Conservation (phyloP, 176 grass and related monocot genomes). For the Cenchrus fungigraminus region DNA sequence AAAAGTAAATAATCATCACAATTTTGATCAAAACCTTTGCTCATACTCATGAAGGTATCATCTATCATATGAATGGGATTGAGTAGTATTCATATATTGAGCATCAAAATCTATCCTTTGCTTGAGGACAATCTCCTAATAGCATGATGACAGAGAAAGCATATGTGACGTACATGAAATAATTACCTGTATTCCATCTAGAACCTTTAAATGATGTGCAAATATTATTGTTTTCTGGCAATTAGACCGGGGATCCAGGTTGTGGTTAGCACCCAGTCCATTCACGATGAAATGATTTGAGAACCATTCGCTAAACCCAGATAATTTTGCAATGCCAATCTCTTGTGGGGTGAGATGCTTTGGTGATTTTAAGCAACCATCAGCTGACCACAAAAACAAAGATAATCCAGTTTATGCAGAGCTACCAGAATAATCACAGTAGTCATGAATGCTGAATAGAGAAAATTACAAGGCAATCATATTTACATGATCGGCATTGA, state of each 20-base stretch:
- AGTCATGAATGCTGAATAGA: not conserved
- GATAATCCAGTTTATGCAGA: slow-evolving; percentile 5
- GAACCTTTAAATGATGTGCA: slow-evolving; percentile 94
- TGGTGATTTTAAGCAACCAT: slow-evolving; percentile 66
- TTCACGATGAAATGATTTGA: slow-evolving; percentile 69
- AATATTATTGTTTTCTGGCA: slow-evolving; percentile 96
- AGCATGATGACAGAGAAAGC: not conserved
- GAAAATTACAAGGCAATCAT: slow-evolving; percentile 11
- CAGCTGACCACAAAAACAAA: slow-evolving; percentile 44
- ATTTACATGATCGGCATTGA: slow-evolving; percentile 34
- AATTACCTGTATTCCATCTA: slow-evolving; percentile 93
- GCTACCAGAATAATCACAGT: not conserved
- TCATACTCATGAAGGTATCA: slow-evolving; percentile 3
- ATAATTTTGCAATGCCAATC: slow-evolving; percentile 93
- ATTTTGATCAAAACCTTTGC: slow-evolving; percentile 16
- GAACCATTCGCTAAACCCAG: slow-evolving; percentile 92
- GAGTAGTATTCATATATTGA: not conserved
- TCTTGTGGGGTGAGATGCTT: slow-evolving; percentile 71
- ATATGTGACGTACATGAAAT: not conserved
- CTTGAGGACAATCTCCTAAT: not conserved
- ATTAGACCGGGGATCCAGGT: slow-evolving; percentile 50
- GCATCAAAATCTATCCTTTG: not conserved
- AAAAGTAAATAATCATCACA: slow-evolving; percentile 5
- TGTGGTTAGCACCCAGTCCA: slow-evolving; percentile 48
- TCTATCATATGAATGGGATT: not conserved